Conservation (phyloP, 805 yeast genomes). For the Metschnikowia drakensbergensis region DNA sequence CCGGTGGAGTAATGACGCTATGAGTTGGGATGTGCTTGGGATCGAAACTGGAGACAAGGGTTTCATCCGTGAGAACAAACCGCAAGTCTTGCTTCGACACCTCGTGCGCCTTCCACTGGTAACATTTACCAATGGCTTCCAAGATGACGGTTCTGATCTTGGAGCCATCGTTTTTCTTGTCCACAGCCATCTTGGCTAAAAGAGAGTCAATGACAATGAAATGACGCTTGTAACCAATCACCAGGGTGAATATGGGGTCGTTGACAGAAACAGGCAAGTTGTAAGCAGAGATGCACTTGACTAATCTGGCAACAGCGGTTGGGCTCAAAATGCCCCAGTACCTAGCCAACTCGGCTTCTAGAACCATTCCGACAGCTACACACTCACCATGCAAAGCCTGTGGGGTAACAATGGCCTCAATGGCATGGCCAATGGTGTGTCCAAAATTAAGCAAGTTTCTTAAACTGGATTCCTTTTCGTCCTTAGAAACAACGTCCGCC, state of each 20-base stretch:
- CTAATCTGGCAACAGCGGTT: conserved; percentile 86
- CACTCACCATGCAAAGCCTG: conserved; percentile 97
- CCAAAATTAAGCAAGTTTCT: conserved; percentile 93
- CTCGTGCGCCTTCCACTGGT: conserved; percentile 81
- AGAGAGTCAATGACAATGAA: conserved; percentile 73
- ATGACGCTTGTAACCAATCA: conserved; percentile 58
- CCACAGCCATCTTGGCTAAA: conserved; percentile 85
- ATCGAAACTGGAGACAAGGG: conserved; percentile 58
- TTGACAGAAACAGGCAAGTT: conserved; percentile 77
- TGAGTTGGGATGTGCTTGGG: conserved; percentile 30
- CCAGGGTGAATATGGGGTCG: conserved; percentile 63
- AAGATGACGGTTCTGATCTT: conserved; percentile 83
- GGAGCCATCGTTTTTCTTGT: conserved; percentile 93
- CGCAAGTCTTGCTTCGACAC: conserved; percentile 78
- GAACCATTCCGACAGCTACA: conserved; percentile 94
- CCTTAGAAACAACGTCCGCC: conserved; percentile 89
- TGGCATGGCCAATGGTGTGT: conserved; percentile 96
- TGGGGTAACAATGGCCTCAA: conserved; percentile 95
- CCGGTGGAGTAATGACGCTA: conserved; percentile 76
- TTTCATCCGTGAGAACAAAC: conserved; percentile 79
- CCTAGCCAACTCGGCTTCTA: conserved; percentile 94
- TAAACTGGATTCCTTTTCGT: conserved; percentile 93
- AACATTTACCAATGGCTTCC: conserved; percentile 82
- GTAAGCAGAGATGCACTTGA: conserved; percentile 79
- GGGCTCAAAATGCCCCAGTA: conserved; percentile 85